Base-by-base conservation (phyloP, 257 asterid species). In the Solanum megistacrolobum region DNA sequence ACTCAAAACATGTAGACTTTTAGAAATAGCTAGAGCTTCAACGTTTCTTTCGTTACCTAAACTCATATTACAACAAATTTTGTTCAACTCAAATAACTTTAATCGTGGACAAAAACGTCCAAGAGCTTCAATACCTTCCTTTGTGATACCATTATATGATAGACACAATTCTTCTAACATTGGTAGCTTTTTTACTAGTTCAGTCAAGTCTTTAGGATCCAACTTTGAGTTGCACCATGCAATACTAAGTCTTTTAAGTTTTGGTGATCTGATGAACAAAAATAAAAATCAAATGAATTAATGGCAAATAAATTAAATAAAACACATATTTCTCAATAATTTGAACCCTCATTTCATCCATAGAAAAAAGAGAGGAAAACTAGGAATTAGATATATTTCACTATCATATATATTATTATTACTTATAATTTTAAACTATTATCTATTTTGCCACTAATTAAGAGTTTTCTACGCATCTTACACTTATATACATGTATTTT, bases 41-140 rank as follows among this genome's bases (percentile, higher is more conserved):
- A 58, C 27, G 10, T 82, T 81, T 41, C 9, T 52, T 83, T 10
- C 3, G 2, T 32, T 7, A 29, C 27, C 38, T 82, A 48, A 68
- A 16, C 7, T 69, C 13, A 25, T 68, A 83, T 11, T 71, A 68
- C 76, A 48, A 71, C 21, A 32, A 18, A 65, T n/a, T 4, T 18
- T 34, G 6, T 73, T 20, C 16, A 32, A 31, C n/a, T 34, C 85
- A 79, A 91, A 91, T 36, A 91, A 90, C 81, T 87, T 90, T 35
- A 92, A 83, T 20, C 18, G 83, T 2, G 94, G 92, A 87, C 94
- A 93, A 36, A 87, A 88, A 14, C 69, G 89, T 5, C 93, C 94
- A 41, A 91, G 48, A 16, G 83, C 78, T 89, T 90, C 88, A 66
- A 92, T 91, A 52, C 75, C 89, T 72, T 88, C 87, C 25, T 2